Base-by-base conservation (phyloP, 139 green algal genomes). In the Chlorella ohadii region DNA sequence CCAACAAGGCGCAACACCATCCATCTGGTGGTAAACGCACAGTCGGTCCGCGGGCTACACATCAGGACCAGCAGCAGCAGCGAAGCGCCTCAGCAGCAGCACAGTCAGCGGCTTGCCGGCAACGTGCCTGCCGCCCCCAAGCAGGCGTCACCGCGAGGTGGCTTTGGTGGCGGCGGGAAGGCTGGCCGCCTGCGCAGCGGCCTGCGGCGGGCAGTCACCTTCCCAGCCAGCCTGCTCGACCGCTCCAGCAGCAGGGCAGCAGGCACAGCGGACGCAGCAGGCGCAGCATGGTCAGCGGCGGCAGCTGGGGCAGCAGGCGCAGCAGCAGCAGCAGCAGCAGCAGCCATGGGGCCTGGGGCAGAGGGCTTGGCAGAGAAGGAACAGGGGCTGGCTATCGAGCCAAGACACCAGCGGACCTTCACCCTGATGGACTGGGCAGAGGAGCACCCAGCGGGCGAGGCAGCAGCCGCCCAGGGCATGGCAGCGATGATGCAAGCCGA, bases 361-460 rank as follows among this genome's bases (percentile, higher is more conserved):
- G 51, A 23, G 12, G 51, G 11, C 3, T 1, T 34, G 44, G 44
- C 47, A n/a, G 44, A 11, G 41, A 71, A 41, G 44, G 44, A 65
- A 47, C 44, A 47, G 2, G 15, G 27, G 0, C 41, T 61, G 23
- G 71, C 41, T 11, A 44, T 22, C 3, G 41, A 13, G 17, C 25
- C 9, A 4, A 36, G 57, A 1, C 76, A 82, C 59, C 19, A 82
- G 36, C 76, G 76, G 13, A 25, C 11, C 7, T 39, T 71, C 4
- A 82, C 76, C 3, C 76, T 82, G 25, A 15, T 31, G 39, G 39
- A 38, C 25, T 77, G 70, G 70, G 70, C 70, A 16, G 70, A 77
- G 27, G 25, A 72, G 65, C 31, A 25, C 33, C 12, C 68, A 75
- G 36, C 36, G 27, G 22, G 23, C 47, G 70, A 44, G 38, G 39